Conservation (phyloP, 805 yeast species). For the Spathaspora hagerdaliae region DNA sequence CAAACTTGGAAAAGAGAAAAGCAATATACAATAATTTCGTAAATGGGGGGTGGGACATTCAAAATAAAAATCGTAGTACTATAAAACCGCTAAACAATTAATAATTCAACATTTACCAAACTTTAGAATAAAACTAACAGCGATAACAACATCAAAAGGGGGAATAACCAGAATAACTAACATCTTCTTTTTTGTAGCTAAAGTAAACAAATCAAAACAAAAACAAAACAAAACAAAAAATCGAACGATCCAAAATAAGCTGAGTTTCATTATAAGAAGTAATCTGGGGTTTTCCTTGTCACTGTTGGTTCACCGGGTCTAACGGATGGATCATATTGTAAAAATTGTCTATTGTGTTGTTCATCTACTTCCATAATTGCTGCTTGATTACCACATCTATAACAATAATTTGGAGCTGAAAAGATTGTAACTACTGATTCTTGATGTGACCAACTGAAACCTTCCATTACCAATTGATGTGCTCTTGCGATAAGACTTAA, state of each 20-base stretch:
- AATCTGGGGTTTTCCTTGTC: conserved; percentile 94
- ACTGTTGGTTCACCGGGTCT: conserved; percentile 98
- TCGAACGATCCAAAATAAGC: too few species aligned
- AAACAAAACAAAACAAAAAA: too few species aligned
- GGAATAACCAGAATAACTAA: too few species aligned
- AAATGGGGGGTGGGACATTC: too few species aligned
- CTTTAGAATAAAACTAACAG: not conserved
- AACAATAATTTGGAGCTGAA: conserved; percentile 94
- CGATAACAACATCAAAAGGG: too few species aligned
- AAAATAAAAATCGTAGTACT: not conserved
- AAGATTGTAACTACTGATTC: conserved; percentile 92
- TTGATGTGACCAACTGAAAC: conserved; percentile 91
- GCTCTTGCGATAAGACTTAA: conserved; percentile 87
- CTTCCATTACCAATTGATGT: conserved; percentile 97
- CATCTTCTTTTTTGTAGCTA: too few species aligned
- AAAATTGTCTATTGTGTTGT: conserved; percentile 81
- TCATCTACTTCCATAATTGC: conserved; percentile 98
- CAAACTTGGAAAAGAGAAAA: too few species aligned
- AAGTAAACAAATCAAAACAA: too few species aligned
- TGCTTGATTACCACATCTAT: conserved; percentile 97
- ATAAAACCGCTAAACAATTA: not conserved
- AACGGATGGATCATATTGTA: conserved; percentile 94
- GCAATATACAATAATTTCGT: too few species aligned
- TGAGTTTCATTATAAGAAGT: conserved; percentile 55
- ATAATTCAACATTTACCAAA: conserved; percentile 1